A percentile compares a stretch with the other conserved stretches of the same genome.
phyloP scores from a whole-genome alignment of 768 basidiomycete species.

The Imleria badia region DNA sequence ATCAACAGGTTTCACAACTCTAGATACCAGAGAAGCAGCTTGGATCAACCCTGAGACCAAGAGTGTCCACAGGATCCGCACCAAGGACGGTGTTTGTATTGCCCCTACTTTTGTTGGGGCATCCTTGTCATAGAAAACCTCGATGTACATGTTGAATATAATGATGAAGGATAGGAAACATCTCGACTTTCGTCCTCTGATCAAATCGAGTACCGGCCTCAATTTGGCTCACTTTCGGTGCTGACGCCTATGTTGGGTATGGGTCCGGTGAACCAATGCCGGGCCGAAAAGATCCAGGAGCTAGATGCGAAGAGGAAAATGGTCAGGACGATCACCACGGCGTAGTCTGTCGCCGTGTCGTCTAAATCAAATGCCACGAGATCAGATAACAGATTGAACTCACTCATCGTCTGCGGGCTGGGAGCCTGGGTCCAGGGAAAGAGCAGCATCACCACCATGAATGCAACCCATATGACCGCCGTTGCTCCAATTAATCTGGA shows the following conservation, averaged over 20 bases:
- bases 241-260: conserved; percentile 29
- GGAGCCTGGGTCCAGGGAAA: conserved; percentile 32
- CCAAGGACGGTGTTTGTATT: conserved; percentile 77
- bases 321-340: conserved; percentile 30
- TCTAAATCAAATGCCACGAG: not conserved
- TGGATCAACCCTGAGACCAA: conserved; percentile 88
- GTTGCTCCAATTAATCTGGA: conserved; percentile 31
- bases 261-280: conserved; percentile 37
- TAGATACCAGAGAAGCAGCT: conserved; percentile 76
- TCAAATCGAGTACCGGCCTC: not conserved
- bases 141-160: conserved; percentile 7
- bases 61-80: conserved; percentile 79
- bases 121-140: conserved; percentile 69
- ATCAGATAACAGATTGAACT: conserved; percentile 4
- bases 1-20: conserved; percentile 75
- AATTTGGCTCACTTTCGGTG: not conserved
- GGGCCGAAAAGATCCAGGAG: conserved; percentile 36
- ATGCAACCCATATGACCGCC: conserved; percentile 33
- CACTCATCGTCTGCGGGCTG: conserved; percentile 34
- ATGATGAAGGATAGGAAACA: not conserved
- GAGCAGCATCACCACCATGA: conserved; percentile 34
- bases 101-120: conserved; percentile 86
- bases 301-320: conserved; percentile 32
- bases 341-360: conserved; percentile 14
- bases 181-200: not conserved